Evolutionary conservation across 129 eudicot genomes (phyloP).

Genomic region (Escallonia rubra): DNA sequence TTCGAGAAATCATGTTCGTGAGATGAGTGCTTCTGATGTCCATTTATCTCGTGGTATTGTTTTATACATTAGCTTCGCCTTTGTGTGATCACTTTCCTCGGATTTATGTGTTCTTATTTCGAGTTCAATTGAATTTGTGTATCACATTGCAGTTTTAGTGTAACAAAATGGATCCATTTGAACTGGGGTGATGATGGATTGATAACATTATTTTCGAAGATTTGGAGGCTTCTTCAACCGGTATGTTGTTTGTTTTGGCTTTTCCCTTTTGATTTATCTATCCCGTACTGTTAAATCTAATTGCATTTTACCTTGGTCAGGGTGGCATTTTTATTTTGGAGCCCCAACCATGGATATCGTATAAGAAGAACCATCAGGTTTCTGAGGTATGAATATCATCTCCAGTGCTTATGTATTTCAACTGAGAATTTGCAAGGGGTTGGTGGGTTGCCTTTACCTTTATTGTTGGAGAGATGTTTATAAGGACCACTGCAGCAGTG

Average conservation of each 20-base stretch:
- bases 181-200: slow-evolving; percentile 98
- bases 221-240: slow-evolving; percentile 80
- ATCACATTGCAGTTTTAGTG: slow-evolving; percentile 64
- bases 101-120: background rate
- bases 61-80: background rate
- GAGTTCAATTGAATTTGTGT: slow-evolving; percentile 10
- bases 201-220: slow-evolving; percentile 63
- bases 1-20: too few relatives aligned
- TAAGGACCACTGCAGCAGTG: too few relatives aligned
- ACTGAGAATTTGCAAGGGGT: too few relatives aligned
- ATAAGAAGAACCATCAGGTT: slow-evolving; percentile 60
- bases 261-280: background rate
- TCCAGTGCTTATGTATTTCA: too few relatives aligned
- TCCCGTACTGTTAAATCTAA: slow-evolving; percentile 5
- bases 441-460: too few relatives aligned
- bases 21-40: too few relatives aligned
- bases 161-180: slow-evolving; percentile 88
- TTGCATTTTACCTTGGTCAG: slow-evolving; percentile 28
- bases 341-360: slow-evolving; percentile 96
- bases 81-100: background rate
- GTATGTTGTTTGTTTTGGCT: slow-evolving; percentile 28
- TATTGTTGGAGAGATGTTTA: too few relatives aligned
- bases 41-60: too few relatives aligned
- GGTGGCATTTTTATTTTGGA: slow-evolving; percentile 92
- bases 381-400: slow-evolving; percentile 53